Evolutionary conservation across 306 rosid genomes (phyloP), one percentile per base, ranked within the genome.

Genomic region (Begonia fuchsioides): DNA sequence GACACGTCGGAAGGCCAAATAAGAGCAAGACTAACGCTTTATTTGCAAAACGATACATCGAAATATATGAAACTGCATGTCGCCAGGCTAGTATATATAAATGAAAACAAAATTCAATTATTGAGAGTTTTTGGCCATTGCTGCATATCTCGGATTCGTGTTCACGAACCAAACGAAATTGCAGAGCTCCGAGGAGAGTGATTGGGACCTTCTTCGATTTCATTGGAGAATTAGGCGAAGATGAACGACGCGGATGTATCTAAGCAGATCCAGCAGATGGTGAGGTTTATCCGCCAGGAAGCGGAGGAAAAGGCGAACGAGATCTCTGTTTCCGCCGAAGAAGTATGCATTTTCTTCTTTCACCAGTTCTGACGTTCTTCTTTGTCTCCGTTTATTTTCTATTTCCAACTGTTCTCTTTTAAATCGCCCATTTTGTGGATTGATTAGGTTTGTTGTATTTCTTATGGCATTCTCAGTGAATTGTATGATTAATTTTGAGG

Each of bases 201-300:
- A 12, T 56, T 48, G 67, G 67, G 66, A 70, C 74, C 68, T 39
- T 60, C 74, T 73, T 60, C 72, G 77, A 41, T 65, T 65, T 62
- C 49, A 59, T 49, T 64, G 55, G 44, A 2, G 2, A 45, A 19
- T 44, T 55, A 20, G 47, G 61, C 18, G 11, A 72, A 71, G 56
- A 88, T 88, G 96, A 88, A 88, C 66, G 96, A 87, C 78, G 66
- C 72, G n/a, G 93, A 80, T 80, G 96, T 87, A 46, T 83, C 94
- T 49, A 78, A 62, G 78, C 96, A 87, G 92, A 87, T 87, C 86
- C 83, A 83, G 75, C 96, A 87, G 86, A 87, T 87, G 96, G 96
- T 83, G 67, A 68, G 81, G 69, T 87, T 87, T 57, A 83, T 87
- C 56, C 93, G 75, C 70, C 94, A 80, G 70, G 96, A 87, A 70